These are phyloP conservation scores for Colletotrichum sp. DNA, from an alignment of 2,329 filamentous ascomycete species.

Conservation along the genomic window DNA sequence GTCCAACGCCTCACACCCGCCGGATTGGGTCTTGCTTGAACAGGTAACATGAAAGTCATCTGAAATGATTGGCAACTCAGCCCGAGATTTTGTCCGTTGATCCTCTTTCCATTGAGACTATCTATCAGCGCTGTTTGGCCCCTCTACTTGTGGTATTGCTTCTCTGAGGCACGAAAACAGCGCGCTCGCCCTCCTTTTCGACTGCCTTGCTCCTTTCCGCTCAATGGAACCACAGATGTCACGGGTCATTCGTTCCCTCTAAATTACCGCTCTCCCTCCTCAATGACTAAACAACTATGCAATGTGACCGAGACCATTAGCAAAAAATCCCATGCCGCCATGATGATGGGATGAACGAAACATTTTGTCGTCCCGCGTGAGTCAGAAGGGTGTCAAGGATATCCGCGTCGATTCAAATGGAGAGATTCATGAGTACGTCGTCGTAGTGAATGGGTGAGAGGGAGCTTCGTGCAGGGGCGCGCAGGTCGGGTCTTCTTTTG, in stretches of 20 bases:
- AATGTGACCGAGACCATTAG: slow-evolving; percentile 21
- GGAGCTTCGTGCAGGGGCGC: not conserved
- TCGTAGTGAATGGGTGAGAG: slow-evolving; percentile 7
- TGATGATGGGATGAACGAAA: slow-evolving; percentile 18
- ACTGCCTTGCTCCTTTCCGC: not conserved
- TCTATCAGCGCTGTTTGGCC: slow-evolving; percentile 14
- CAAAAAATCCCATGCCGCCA: slow-evolving; percentile 18
- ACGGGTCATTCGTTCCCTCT: slow-evolving; percentile 10
- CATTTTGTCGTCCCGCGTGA: slow-evolving; percentile 13
- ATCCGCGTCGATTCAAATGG: slow-evolving; percentile 16
- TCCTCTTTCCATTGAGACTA: slow-evolving; percentile 20
- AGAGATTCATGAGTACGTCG: slow-evolving; percentile 15
- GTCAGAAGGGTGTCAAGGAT: slow-evolving; percentile 20
- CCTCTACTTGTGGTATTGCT: slow-evolving; percentile 1
- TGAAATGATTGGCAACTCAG: not conserved
- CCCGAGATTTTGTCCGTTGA: not conserved
- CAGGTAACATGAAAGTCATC: not conserved
- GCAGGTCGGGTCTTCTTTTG: not conserved
- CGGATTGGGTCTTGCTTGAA: not conserved
- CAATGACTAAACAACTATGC: slow-evolving; percentile 20
- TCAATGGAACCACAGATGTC: slow-evolving; percentile 5
- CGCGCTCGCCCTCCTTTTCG: not conserved
- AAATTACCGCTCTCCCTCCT: slow-evolving; percentile 14
- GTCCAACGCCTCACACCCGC: not conserved
- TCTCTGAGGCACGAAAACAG: not conserved